Evolutionary conservation across 1,284 basidiomycete genomes (phyloP), one percentile per base, ranked within the genome.

Genomic region (Moesziomyces sp.): DNA sequence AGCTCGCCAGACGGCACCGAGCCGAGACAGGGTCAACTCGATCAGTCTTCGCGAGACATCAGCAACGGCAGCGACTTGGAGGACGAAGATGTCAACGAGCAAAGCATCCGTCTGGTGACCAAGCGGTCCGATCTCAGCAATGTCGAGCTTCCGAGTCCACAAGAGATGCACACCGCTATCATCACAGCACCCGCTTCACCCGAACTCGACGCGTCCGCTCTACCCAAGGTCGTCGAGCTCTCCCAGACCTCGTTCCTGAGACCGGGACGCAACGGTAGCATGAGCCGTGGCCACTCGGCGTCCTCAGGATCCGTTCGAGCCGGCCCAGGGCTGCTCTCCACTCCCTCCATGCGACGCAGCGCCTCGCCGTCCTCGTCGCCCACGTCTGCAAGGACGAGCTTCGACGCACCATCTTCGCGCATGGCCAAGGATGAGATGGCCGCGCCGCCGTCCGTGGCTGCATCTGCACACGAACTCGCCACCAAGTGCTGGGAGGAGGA

Each of bases 401-500:
- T 63, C n/a, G 69, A 72, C 3, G 40, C 33, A 8, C 14, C 33
- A 18, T 44, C 38, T 30, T 35, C 52, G 52, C 56, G 49, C 16
- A 16, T 53, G 18, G 40, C 44, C 18, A 51, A 50, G 46, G 60
- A 52, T 7, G 55, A 53, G 1, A n/a, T 24, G 19, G 28, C 42
- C 33, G 53, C 45, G n/a, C 24, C 40, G 16, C 38, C 56, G 14
- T n/a, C 63, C 19, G 26, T 52, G 2, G 28, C 49, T 3, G 52
- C 56, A 11, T 62, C 62, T 10, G 69, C 56, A 23, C 58, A 38
- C 67, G 90, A 90, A 52, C 85, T 93, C 46, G 94, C 95, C 0
- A 85, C 86, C 50, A 89, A 90, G 62, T 94, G 93, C 83, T 93
- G 92, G 89, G 88, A 89, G n/a, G 93, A 94, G 80, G 93, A 98